These are phyloP conservation scores for Tolypocladium amazonense DNA, from an alignment of 2,329 filamentous ascomycete species.

Conservation along the genomic window DNA sequence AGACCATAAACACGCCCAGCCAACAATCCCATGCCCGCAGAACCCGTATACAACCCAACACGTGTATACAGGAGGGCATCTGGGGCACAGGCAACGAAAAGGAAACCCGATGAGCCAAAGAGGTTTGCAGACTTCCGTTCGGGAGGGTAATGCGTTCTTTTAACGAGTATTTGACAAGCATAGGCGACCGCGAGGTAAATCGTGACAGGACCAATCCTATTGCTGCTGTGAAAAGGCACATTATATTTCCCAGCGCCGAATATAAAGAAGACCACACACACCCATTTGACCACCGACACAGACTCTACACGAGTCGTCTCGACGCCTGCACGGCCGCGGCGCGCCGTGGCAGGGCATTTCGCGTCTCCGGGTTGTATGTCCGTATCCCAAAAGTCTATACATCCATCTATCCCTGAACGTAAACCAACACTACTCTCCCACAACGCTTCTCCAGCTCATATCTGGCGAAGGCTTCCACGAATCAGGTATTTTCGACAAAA, in stretches of 20 bases:
- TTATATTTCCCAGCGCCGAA: conserved; percentile 18
- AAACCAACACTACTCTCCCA: conserved; percentile 16
- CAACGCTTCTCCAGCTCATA: conserved; percentile 25
- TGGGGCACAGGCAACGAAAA: conserved; percentile 5
- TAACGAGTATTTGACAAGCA: conserved; percentile 6
- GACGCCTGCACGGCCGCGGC: background rate
- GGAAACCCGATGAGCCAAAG: conserved; percentile 7
- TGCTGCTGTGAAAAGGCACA: conserved; percentile 14
- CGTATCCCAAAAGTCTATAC: conserved; percentile 24
- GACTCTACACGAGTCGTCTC: background rate
- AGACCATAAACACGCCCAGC: conserved; percentile 28
- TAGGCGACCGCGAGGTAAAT: conserved; percentile 10
- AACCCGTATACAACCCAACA: background rate
- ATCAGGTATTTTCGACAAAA: conserved; percentile 29
- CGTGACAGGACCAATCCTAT: conserved; percentile 14
- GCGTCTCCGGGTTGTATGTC: conserved; percentile 23
- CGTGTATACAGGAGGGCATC: background rate
- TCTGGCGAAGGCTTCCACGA: conserved; percentile 25
- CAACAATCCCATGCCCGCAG: background rate
- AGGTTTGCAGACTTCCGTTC: conserved; percentile 7
- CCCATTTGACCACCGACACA: conserved; percentile 6
- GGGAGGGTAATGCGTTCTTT: conserved; percentile 11
- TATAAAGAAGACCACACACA: conserved; percentile 17
- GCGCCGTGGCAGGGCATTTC: conserved; percentile 1
- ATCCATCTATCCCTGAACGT: conserved; percentile 13